phyloP scores from a whole-genome alignment of 345 rosid species.

The Euphorbia lathyris region DNA sequence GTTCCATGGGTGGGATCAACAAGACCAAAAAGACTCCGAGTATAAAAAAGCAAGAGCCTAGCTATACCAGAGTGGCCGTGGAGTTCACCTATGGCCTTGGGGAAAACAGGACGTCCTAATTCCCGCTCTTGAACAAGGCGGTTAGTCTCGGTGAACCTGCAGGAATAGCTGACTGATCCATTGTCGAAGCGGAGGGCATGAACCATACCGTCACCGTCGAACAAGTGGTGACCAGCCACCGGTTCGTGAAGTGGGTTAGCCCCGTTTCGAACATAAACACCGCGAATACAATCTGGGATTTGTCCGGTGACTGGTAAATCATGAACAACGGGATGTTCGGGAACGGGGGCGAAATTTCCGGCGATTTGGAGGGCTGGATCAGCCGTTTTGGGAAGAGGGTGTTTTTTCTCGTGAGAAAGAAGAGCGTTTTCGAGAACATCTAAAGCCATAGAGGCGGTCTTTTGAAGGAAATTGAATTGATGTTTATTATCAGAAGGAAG shows the following conservation, averaged over 20 bases:
- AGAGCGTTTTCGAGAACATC: slow-evolving; percentile 57
- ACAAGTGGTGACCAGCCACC: slow-evolving; percentile 81
- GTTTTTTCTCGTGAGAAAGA: slow-evolving; percentile 48
- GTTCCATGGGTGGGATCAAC: slow-evolving; percentile 65
- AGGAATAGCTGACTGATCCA: slow-evolving; percentile 66
- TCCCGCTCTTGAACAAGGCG: slow-evolving; percentile 65
- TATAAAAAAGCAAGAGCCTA: slow-evolving; percentile 65
- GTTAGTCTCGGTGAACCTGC: slow-evolving; percentile 78
- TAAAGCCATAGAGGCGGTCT: slow-evolving; percentile 49
- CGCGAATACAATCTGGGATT: slow-evolving; percentile 63
- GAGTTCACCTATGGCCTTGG: slow-evolving; percentile 87
- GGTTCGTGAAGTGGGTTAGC: slow-evolving; percentile 88
- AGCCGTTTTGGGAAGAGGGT: slow-evolving; percentile 70
- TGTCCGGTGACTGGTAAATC: slow-evolving; percentile 56
- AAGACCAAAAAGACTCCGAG: slow-evolving; percentile 58
- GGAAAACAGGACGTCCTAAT: slow-evolving; percentile 70
- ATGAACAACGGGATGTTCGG: slow-evolving; percentile 52
- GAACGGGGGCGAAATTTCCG: slow-evolving; percentile 81
- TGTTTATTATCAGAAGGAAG: neutral
- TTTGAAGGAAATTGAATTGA: slow-evolving; percentile 58
- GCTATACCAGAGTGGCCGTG: slow-evolving; percentile 92
- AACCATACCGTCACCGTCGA: slow-evolving; percentile 92
- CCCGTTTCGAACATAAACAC: slow-evolving; percentile 76
- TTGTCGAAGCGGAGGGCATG: slow-evolving; percentile 57
- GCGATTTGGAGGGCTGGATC: slow-evolving; percentile 70